phyloP scores from a whole-genome alignment of 208 protist species.

The Hexamita inflata region DNA sequence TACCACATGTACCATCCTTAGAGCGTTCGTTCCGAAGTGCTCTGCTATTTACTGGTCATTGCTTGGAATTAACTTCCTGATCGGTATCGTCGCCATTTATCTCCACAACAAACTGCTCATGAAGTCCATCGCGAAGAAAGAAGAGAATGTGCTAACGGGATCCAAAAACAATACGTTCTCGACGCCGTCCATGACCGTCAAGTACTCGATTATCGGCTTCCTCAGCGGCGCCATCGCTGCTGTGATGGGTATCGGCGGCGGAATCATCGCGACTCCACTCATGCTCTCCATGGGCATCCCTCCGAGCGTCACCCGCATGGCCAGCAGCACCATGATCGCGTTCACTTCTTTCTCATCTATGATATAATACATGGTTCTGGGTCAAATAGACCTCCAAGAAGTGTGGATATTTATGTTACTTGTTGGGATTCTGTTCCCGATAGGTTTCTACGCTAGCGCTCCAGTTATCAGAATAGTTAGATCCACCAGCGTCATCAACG shows the following conservation, averaged over 20 bases:
- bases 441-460: background rate
- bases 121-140: too few relatives aligned
- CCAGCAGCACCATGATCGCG: slow-evolving; percentile 6
- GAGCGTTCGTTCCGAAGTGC: too few relatives aligned
- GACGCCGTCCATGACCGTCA: too few relatives aligned
- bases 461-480: background rate
- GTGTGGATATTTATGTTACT: slow-evolving; percentile 1
- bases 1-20: too few relatives aligned
- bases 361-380: slow-evolving; percentile 3
- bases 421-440: background rate
- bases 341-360: background rate
- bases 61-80: too few relatives aligned
- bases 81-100: too few relatives aligned
- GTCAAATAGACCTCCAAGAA: background rate
- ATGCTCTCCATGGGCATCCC: slow-evolving; percentile 8
- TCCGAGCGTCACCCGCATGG: background rate
- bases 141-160: too few relatives aligned
- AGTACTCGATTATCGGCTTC: background rate
- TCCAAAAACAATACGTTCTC: too few relatives aligned
- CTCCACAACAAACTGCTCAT: too few relatives aligned
- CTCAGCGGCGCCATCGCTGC: background rate
- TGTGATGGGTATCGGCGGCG: background rate
- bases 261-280: background rate
- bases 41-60: too few relatives aligned
- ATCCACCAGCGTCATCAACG: too few relatives aligned